Base-by-base conservation (phyloP, 148 eudicot species). In the Camellia sinensis region DNA sequence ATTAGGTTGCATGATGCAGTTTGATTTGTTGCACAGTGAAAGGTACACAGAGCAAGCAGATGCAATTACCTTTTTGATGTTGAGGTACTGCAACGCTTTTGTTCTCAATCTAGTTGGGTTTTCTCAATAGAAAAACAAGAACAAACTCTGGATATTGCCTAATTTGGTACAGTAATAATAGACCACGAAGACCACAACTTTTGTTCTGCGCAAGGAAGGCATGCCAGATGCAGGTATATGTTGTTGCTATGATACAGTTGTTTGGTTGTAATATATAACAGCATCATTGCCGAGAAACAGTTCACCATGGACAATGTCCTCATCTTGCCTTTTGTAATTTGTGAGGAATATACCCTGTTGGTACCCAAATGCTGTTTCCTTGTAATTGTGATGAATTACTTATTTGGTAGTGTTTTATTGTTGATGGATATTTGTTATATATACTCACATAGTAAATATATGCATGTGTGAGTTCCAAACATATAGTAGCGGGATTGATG, bases 1-100 rank as follows among this genome's bases (percentile, higher is more conserved):
- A 76, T 66, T 78, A 71, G 83, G 82, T 71, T 80, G 45, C 43
- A 44, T 78, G 50, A 83, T 84, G 79, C 84, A 40, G 40, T 83
- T 81, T 84, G 57, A 75, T 87, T 87, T 85, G 74, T 71, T 61
- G 84, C 79, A 77, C 43, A 87, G 82, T 72, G 91, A 90, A 62
- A 89, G 97, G 88, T 90, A 74, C 86, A 93, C 95, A 14, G 94
- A 93, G 86, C 95, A 93, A 83, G 97, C 93, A 80, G 97, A 93
- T 87, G 95, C 97, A 78, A 90, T 93, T 79, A 91, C 97, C 40
- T 93, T 91, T 83, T 91, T 83, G 97, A 93, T 71, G 92, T 87
- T 72, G 95, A 93, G 97, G 97, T 93, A 91, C 73, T 79, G 11
- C 15, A 19, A 13, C 41, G 60, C 70, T 56, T 66, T 5, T 45